These are phyloP conservation scores for Mycena indigotica DNA, from an alignment of 768 basidiomycete species.

Conservation along the genomic window DNA sequence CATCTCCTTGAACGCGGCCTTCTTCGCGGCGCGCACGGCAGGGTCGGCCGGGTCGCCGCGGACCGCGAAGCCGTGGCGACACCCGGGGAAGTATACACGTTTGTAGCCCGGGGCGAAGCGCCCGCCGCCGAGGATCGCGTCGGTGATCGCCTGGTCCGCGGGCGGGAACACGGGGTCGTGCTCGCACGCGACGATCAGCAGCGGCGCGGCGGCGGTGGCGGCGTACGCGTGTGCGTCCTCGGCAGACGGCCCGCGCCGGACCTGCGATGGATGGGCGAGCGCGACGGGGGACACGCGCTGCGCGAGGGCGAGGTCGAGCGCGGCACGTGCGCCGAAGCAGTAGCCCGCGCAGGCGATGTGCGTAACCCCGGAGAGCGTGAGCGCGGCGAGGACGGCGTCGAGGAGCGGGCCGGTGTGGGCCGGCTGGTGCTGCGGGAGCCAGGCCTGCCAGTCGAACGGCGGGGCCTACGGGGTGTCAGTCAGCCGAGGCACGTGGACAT, in stretches of 20 bases:
- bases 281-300: constrained; percentile 26
- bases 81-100: not conserved
- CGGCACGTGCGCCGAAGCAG: constrained; percentile 43
- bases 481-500: not conserved
- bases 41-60: not conserved
- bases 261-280: constrained; percentile 31
- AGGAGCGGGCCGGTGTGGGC: constrained; percentile 36
- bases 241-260: not conserved
- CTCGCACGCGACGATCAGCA: not conserved
- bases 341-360: constrained; percentile 44
- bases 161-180: not conserved
- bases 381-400: constrained; percentile 36
- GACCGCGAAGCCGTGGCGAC: not conserved
- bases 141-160: not conserved
- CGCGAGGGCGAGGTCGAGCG: constrained; percentile 33
- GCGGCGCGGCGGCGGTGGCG: not conserved
- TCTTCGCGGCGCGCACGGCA: not conserved
- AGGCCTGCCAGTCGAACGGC: constrained; percentile 32
- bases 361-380: constrained; percentile 26
- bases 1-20: not conserved
- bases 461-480: not conserved
- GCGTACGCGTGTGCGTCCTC: not conserved
- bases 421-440: constrained; percentile 37
- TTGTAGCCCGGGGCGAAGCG: not conserved
- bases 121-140: not conserved